These are phyloP conservation scores for Terfezia claveryi DNA, from an alignment of 495 filamentous ascomycete genomes.

Conservation along the genomic window DNA sequence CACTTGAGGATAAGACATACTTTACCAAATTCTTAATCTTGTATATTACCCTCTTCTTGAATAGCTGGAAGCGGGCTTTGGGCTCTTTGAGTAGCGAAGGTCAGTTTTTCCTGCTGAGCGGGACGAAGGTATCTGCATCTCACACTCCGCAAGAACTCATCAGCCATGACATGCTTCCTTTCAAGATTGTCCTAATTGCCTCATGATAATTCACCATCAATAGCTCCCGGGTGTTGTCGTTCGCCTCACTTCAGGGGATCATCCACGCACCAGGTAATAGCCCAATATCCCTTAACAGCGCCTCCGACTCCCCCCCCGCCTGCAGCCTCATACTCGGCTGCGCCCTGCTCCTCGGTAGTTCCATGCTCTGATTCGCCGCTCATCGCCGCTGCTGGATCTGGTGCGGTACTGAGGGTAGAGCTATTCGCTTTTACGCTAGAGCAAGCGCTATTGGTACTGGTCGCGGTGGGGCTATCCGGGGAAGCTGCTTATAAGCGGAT, in stretches of 20 bases:
- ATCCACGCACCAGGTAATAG: not conserved
- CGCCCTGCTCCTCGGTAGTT: not conserved
- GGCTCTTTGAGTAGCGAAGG: not conserved
- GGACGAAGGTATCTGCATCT: not conserved
- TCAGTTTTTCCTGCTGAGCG: not conserved
- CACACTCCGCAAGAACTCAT: not conserved
- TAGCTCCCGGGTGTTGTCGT: too few species aligned
- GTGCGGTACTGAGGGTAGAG: too few species aligned
- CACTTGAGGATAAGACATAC: not conserved
- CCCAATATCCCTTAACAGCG: not conserved
- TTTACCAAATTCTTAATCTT: not conserved
- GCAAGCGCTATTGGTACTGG: too few species aligned
- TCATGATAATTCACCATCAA: too few species aligned
- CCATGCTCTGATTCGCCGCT: too few species aligned
- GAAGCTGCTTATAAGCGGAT: too few species aligned
- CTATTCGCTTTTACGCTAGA: too few species aligned
- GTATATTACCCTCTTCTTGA: not conserved
- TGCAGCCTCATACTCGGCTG: not conserved
- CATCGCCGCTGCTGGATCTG: too few species aligned
- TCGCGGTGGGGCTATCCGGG: too few species aligned
- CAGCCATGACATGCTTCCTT: not conserved
- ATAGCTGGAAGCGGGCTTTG: not conserved
- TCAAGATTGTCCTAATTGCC: too few species aligned
- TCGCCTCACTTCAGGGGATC: too few species aligned
- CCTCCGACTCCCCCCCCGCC: not conserved